Base-by-base conservation (phyloP, 331 rosid genomes). In the Spiraea crenata region DNA sequence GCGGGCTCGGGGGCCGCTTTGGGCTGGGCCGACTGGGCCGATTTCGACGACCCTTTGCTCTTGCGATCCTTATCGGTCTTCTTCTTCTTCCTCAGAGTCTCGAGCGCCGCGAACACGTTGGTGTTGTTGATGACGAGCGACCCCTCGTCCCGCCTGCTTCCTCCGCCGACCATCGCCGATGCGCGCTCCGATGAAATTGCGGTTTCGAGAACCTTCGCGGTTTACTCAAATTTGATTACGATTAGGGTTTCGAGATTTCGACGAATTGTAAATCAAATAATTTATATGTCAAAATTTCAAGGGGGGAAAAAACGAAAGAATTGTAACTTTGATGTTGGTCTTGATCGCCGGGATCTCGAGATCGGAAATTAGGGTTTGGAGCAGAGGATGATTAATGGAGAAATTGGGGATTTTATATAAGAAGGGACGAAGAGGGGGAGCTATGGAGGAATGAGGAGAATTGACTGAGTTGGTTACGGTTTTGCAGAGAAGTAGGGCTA, bases 41-140 rank as follows among this genome's bases (percentile, higher is more conserved):
- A 4, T 44, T 92, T 86, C 34, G 95, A 84, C 0, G 86, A 80
- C 20, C 82, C 89, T 79, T 81, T 89, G 73, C 65, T 80, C 81
- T 90, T 91, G 49, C 72, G 80, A 51, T 85, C 91, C 91, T 88
- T 91, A 51, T 91, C 97, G 0, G 93, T 83, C 79, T 87, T 92
- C 95, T 90, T 92, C 90, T 90, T 92, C 90, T 83, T 92, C 88
- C 85, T 90, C 40, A 92, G 82, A 52, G 91, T 82, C 41, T 90
- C 96, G 0, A 92, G 86, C 62, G 98, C 98, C 2, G 93, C 96
- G 78, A 92, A 92, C 44, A 92, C 98, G 62, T 92, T 92, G 15
- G 88, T 71, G 86, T 84, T 92, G 75, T 81, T 90, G 63, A 90
- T 82, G 75, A 81, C 80, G 88, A 83, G 73, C 66, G 96, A 92